Evolutionary conservation across 495 filamentous ascomycete genomes (phyloP).

Genomic region (Penicillium ucsense): DNA sequence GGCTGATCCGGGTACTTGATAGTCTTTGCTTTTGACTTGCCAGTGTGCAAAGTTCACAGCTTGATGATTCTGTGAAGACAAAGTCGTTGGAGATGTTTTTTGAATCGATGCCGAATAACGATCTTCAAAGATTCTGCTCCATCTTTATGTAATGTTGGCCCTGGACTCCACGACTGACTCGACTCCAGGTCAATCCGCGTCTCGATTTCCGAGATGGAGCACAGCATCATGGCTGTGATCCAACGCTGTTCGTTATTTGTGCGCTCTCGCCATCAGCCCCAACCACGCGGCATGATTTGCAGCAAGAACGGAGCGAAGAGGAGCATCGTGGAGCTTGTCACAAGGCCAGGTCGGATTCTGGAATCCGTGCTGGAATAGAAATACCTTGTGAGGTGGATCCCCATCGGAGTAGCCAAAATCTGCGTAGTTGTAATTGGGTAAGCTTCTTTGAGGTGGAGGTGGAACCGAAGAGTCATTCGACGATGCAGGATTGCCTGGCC

Average conservation of each 20-base stretch:
- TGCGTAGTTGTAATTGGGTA: neutral
- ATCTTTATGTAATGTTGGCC: too few species aligned
- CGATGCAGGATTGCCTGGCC: too few species aligned
- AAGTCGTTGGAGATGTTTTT: too few species aligned
- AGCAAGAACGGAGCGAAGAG: constrained; percentile 2
- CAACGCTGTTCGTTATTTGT: neutral
- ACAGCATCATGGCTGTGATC: neutral
- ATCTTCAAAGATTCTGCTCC: too few species aligned
- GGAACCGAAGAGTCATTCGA: too few species aligned
- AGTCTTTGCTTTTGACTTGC: neutral
- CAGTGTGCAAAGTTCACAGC: neutral
- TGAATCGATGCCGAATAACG: too few species aligned
- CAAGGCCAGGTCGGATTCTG: constrained; percentile 17
- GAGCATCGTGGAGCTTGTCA: constrained; percentile 3
- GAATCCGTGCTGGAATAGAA: constrained; percentile 12
- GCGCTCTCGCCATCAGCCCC: neutral
- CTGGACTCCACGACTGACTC: neutral
- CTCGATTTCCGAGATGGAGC: constrained; percentile 12
- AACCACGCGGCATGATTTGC: constrained; percentile 13
- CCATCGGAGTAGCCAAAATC: too few species aligned
- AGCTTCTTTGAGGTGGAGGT: neutral
- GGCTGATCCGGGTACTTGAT: neutral
- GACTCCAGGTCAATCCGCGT: constrained; percentile 8
- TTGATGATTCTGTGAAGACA: too few species aligned
- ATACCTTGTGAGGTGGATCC: neutral